A percentile compares a stretch with the other conserved stretches of the same genome.
These are phyloP conservation scores for Podospora pseudoanserina DNA, from an alignment of 495 filamentous ascomycete genomes.

Conservation along the genomic window DNA sequence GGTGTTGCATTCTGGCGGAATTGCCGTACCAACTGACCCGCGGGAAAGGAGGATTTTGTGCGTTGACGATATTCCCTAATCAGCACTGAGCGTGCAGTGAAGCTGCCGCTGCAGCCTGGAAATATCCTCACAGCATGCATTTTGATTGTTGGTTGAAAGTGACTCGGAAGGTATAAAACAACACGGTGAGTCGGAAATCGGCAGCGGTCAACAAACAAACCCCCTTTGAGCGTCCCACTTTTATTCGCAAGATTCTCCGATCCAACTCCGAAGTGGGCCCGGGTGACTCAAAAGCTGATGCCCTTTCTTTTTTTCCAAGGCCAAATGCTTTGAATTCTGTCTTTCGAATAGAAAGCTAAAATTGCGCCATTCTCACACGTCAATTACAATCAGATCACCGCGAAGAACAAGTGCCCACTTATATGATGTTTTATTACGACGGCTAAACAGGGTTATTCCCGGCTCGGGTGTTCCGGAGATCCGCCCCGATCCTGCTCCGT, in stretches of 20 bases:
- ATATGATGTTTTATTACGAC: not conserved
- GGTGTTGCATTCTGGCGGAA: not conserved
- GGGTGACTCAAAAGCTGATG: not conserved
- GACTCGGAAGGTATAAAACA: not conserved
- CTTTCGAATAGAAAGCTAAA: not conserved
- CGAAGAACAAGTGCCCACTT: not conserved
- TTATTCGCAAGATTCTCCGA: not conserved
- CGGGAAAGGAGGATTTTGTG: not conserved
- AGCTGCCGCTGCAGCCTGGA: not conserved
- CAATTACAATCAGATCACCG: not conserved
- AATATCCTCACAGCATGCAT: not conserved
- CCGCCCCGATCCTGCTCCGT: too few relatives aligned
- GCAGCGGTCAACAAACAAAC: not conserved
- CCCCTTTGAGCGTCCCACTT: not conserved
- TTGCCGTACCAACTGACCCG: not conserved
- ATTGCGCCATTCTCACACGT: not conserved
- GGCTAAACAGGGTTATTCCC: not conserved
- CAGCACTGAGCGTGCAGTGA: not conserved
- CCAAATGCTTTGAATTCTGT: not conserved
- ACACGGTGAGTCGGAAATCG: not conserved
- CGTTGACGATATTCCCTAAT: not conserved
- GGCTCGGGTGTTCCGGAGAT: too few relatives aligned
- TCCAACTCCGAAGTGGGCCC: not conserved
- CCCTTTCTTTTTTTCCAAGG: not conserved
- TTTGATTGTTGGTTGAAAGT: not conserved